These are phyloP conservation scores for Suillus plorans DNA, from an alignment of 768 basidiomycete genomes.

Conservation along the genomic window DNA sequence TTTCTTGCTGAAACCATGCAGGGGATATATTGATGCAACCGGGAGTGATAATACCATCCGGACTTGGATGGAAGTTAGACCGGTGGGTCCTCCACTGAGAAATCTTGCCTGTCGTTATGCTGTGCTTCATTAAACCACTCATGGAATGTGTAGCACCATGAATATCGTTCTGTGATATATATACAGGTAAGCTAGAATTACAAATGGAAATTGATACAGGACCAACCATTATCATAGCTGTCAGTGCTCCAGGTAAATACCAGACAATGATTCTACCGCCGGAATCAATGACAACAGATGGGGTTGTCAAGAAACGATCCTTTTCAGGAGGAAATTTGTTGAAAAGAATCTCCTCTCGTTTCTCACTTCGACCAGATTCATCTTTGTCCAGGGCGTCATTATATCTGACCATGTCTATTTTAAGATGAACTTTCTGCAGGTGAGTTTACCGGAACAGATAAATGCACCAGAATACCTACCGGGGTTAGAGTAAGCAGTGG, in stretches of 20 bases:
- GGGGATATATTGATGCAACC: background rate
- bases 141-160: background rate
- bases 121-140: background rate
- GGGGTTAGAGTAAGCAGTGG: background rate
- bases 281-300: background rate
- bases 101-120: background rate
- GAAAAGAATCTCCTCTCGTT: background rate
- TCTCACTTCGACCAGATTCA: background rate
- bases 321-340: background rate
- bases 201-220: background rate
- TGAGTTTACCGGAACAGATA: background rate
- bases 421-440: background rate
- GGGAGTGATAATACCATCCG: background rate
- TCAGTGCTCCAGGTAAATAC: background rate
- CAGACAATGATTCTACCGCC: background rate
- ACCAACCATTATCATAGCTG: background rate
- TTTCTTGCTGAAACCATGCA: slow-evolving; percentile 1
- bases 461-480: background rate
- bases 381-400: background rate
- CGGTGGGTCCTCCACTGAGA: background rate
- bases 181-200: background rate
- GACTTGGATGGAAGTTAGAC: background rate
- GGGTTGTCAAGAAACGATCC: background rate
- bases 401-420: background rate
- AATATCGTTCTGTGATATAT: background rate